Evolutionary conservation across 2,329 filamentous ascomycete species (phyloP), one percentile per base, ranked within the genome.

Genomic region (Colletotrichum sp.): DNA sequence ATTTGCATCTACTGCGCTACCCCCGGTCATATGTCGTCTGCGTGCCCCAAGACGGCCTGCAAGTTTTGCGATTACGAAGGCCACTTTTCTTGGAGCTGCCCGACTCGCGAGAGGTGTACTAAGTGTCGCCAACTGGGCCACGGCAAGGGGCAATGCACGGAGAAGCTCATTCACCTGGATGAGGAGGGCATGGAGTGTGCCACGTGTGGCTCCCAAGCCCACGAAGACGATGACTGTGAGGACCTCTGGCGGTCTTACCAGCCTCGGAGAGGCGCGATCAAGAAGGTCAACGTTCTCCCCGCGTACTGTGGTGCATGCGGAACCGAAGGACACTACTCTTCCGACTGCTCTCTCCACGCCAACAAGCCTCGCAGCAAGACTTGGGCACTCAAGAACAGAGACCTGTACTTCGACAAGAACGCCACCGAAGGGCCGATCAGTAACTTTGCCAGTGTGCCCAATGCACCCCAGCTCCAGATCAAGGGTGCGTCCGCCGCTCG

Each of bases 61-160:
- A 85, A 82, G 8, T 88, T 88, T 71, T 93, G 90, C 80, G 81
- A 83, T 28, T 84, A 83, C 68, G 75, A 79, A 15, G 83, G 83
- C 4, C 91, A 93, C 81, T 86, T 86, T 69, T 84, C 86, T 7
- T 87, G 87, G 77, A 84, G 83, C 70, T 93, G 92, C 78, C 89
- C 90, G 13, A 84, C 83, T 7, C 86, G 85, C 39, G 82, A 83
- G 39, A 87, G 90, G 76, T 93, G 92, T 81, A 81, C 79, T 65
- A 92, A 91, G 80, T 95, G 94, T 82, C 89, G 87, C 64, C 90
- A 93, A 82, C 85, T 90, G 59, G 93, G 93, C 12, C 94, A 95
- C 80, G 79, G 80, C 67, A 83, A 84, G 22, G 79, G 82, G 1
- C 79, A 84, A 9, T 95, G 93, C 80, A 79, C 83, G 3, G 91